phyloP scores from a whole-genome alignment of 1,284 basidiomycete species.

The Pisolithus thermaeus region DNA sequence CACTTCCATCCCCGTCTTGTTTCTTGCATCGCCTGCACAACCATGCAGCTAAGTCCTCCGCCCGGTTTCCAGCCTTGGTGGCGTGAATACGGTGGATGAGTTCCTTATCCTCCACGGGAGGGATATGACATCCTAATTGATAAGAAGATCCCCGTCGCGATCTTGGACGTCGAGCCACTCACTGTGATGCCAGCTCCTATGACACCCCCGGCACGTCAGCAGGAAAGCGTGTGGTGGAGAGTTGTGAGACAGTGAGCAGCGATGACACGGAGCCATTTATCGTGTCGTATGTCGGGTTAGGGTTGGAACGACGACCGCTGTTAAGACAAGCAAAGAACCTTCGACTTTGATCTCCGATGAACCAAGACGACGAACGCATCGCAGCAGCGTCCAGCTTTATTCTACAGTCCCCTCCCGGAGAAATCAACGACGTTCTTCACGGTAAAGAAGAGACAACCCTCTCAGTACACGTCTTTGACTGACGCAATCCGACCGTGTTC shows the following conservation, averaged over 20 bases:
- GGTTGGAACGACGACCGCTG: not conserved
- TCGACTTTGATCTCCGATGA: constrained; percentile 35
- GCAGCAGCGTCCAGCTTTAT: constrained; percentile 73
- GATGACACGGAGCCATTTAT: constrained; percentile 15
- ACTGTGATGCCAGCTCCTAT: constrained; percentile 26
- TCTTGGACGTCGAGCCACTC: constrained; percentile 9
- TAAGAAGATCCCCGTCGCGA: constrained; percentile 1
- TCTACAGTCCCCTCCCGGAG: constrained; percentile 86
- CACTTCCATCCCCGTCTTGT: not conserved
- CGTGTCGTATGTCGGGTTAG: constrained; percentile 23
- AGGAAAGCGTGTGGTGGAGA: constrained; percentile 23
- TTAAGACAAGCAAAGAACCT: not conserved
- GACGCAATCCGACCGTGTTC: not conserved
- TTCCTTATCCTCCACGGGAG: constrained; percentile 18
- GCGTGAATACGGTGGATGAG: constrained; percentile 21
- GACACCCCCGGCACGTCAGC: constrained; percentile 20
- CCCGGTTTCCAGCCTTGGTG: constrained; percentile 13
- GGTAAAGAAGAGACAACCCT: constrained; percentile 39
- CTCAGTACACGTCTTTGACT: constrained; percentile 10
- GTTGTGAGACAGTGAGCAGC: constrained; percentile 17
- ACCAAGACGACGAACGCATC: constrained; percentile 51
- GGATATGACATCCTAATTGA: constrained; percentile 24
- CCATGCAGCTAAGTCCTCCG: constrained; percentile 16
- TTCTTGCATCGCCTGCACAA: constrained; percentile 26
- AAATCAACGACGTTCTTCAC: constrained; percentile 93